Conservation (phyloP, 805 yeast species). For the Ogataea neopini region DNA sequence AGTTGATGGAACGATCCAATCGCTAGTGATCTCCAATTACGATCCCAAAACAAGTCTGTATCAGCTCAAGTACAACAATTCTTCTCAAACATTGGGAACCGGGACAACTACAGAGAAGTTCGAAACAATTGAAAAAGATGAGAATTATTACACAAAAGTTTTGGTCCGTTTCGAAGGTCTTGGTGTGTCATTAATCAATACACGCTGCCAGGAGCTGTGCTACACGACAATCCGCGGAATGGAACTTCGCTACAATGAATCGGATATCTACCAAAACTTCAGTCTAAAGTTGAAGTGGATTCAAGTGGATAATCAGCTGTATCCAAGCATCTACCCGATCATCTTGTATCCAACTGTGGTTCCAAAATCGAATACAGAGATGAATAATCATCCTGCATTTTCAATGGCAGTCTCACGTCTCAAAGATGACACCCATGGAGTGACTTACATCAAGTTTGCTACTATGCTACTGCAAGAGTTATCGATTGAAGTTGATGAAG, state of each 20-base stretch:
- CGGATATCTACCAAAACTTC: conserved; percentile 79
- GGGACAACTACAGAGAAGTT: conserved; percentile 45
- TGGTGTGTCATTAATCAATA: conserved; percentile 81
- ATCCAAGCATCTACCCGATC: conserved; percentile 86
- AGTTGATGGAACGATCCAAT: conserved; percentile 95
- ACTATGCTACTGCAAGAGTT: conserved; percentile 87
- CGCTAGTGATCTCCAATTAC: conserved; percentile 79
- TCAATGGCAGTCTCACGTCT: conserved; percentile 83
- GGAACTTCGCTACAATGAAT: conserved; percentile 77
- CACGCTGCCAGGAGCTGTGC: conserved; percentile 71
- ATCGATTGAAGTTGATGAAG: conserved; percentile 92
- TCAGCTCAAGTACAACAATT: conserved; percentile 44
- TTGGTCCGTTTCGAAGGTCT: conserved; percentile 75
- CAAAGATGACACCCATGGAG: conserved; percentile 89
- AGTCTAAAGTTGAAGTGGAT: conserved; percentile 89
- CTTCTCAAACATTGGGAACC: conserved; percentile 27
- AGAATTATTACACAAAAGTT: conserved; percentile 52
- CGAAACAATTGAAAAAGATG: conserved; percentile 56
- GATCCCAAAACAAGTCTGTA: conserved; percentile 78
- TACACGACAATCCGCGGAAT: conserved; percentile 82
- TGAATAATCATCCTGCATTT: conserved; percentile 86
- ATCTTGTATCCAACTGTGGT: conserved; percentile 86
- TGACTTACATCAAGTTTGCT: conserved; percentile 86
- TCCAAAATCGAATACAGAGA: conserved; percentile 79
- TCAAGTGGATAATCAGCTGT: conserved; percentile 89